Evolutionary conservation across 495 filamentous ascomycete genomes (phyloP).

Genomic region (Poronia punctata): DNA sequence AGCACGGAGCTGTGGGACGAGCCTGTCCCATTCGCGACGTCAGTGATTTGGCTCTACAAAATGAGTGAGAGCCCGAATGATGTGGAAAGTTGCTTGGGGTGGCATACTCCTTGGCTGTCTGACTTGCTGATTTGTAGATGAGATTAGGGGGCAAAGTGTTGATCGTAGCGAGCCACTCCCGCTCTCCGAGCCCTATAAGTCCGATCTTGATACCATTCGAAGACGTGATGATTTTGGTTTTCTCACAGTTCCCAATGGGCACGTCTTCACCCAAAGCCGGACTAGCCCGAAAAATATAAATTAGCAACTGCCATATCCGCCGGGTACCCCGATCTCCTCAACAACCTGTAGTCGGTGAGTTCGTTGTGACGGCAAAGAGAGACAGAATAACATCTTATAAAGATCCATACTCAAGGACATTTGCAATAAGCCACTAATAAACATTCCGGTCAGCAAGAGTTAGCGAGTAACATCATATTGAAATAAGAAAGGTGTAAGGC

Average conservation of each 20-base stretch:
- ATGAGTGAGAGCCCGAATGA: no score
- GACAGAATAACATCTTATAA: neutral
- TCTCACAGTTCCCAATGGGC: slow-evolving; percentile 62
- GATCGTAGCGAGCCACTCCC: slow-evolving; percentile 75
- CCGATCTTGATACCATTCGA: slow-evolving; percentile 83
- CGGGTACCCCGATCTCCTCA: neutral
- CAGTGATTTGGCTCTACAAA: no score
- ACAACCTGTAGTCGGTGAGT: neutral
- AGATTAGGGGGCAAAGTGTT: slow-evolving; percentile 75
- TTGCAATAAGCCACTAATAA: slow-evolving; percentile 67
- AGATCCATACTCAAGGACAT: slow-evolving; percentile 31
- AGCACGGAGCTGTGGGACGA: slow-evolving; percentile 61
- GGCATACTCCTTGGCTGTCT: slow-evolving; percentile 62
- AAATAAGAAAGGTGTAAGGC: no score
- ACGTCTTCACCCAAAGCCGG: slow-evolving; percentile 63
- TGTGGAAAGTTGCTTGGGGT: no score
- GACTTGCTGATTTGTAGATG: slow-evolving; percentile 68
- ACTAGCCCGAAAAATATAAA: slow-evolving; percentile 47
- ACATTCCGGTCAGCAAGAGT: neutral
- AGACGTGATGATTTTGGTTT: slow-evolving; percentile 62
- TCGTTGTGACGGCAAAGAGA: neutral
- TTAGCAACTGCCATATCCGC: neutral
- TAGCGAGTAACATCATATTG: neutral
- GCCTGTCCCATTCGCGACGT: no score
- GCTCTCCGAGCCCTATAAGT: slow-evolving; percentile 75